These are phyloP conservation scores for Metschnikowia dekortorum DNA, from an alignment of 805 yeast species.

Conservation along the genomic window DNA sequence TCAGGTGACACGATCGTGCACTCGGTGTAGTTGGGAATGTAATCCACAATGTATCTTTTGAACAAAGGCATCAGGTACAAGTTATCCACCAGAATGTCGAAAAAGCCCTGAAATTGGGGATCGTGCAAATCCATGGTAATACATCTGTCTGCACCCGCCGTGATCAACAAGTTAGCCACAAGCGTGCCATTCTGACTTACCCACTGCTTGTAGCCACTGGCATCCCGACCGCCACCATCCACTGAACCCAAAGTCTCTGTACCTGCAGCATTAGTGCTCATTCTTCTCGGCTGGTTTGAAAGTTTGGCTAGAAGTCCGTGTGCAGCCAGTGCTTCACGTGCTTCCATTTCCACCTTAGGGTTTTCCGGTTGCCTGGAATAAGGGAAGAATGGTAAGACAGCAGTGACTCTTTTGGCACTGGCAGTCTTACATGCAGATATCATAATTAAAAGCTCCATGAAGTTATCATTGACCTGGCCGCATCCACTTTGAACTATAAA, in stretches of 20 bases:
- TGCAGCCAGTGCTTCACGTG: constrained; percentile 10
- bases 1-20: constrained; percentile 96
- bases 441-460: constrained; percentile 76
- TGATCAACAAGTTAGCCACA: constrained; percentile 78
- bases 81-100: constrained; percentile 94
- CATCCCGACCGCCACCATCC: constrained; percentile 38
- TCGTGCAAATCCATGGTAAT: constrained; percentile 98
- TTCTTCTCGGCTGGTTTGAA: constrained; percentile 20
- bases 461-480: constrained; percentile 83
- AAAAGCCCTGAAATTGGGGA: constrained; percentile 96
- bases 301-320: constrained; percentile 10
- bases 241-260: constrained; percentile 28
- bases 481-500: constrained; percentile 85
- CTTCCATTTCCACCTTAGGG: constrained; percentile 39
- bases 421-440: constrained; percentile 93
- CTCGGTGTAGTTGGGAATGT: constrained; percentile 73
- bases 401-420: constrained; percentile 83
- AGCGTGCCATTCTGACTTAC: constrained; percentile 92
- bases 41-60: constrained; percentile 75
- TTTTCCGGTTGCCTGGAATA: constrained; percentile 95
- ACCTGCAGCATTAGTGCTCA: constrained; percentile 31
- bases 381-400: constrained; percentile 89
- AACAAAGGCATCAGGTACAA: constrained; percentile 83
- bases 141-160: constrained; percentile 95
- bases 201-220: constrained; percentile 86